These are phyloP conservation scores for Purshia tridentata DNA, from an alignment of 306 rosid genomes.

Conservation along the genomic window DNA sequence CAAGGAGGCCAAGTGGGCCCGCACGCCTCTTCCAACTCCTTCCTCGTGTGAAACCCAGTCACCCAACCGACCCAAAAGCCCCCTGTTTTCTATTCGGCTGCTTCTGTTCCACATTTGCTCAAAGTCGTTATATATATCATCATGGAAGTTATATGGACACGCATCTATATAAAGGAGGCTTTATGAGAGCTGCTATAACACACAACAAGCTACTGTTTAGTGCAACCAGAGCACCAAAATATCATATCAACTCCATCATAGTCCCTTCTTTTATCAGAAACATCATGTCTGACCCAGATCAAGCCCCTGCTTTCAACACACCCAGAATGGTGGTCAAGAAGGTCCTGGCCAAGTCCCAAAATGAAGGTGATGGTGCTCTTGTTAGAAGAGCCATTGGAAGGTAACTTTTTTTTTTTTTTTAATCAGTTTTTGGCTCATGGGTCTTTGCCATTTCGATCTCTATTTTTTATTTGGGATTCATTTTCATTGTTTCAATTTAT, in stretches of 20 bases:
- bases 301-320: conserved; percentile 29
- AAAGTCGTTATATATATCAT: background rate
- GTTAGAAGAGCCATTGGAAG: conserved; percentile 59
- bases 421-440: background rate
- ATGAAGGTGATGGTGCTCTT: conserved; percentile 49
- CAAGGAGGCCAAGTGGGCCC: conserved; percentile 35
- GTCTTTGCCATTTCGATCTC: background rate
- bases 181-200: conserved; percentile 19
- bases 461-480: background rate
- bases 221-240: background rate
- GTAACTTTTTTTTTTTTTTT: conserved; percentile 16
- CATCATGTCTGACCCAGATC: conserved; percentile 47
- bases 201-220: background rate
- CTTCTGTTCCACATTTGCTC: background rate
- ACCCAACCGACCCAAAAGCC: conserved; percentile 10
- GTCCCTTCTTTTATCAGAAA: conserved; percentile 13
- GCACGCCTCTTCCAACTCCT: conserved; percentile 24
- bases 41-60: background rate
- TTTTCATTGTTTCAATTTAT: background rate
- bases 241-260: background rate
- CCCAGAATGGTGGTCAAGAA: conserved; percentile 68
- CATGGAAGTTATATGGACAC: background rate
- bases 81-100: background rate
- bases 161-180: background rate
- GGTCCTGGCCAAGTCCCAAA: conserved; percentile 43